Conservation (phyloP, 1,284 basidiomycete genomes). For the Anthracocystis panici-leucophaei region DNA sequence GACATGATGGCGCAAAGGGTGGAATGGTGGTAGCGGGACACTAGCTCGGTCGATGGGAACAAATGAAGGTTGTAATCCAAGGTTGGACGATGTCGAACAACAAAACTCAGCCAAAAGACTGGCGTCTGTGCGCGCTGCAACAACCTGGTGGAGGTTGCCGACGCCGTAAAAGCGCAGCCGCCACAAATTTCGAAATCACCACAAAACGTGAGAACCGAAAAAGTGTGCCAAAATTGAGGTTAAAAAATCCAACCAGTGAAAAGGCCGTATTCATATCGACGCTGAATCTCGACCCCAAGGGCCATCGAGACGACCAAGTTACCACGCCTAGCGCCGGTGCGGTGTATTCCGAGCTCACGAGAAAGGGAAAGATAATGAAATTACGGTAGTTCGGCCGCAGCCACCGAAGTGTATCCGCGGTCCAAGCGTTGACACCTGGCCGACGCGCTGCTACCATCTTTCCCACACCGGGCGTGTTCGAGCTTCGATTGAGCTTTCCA, state of each 20-base stretch:
- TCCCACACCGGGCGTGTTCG: not conserved
- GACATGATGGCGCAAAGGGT: not conserved
- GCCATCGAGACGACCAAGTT: not conserved
- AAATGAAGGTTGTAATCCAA: not conserved
- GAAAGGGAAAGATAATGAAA: not conserved
- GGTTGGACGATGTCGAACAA: not conserved
- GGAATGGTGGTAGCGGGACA: not conserved
- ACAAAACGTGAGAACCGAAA: not conserved
- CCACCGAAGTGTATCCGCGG: not conserved
- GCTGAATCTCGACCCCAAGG: not conserved
- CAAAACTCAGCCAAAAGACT: not conserved
- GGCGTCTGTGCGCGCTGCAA: conserved; percentile 4
- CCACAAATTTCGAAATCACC: too few species aligned
- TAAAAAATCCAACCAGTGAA: not conserved
- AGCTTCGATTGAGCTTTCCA: too few species aligned
- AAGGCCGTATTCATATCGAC: not conserved
- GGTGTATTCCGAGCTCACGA: not conserved
- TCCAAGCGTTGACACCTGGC: not conserved
- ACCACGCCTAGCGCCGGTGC: not conserved
- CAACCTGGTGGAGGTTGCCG: conserved; percentile 1
- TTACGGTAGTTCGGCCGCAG: not conserved
- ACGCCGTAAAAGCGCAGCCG: not conserved
- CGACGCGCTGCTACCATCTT: not conserved
- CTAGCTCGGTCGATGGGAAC: not conserved
- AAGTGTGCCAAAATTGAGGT: not conserved